Evolutionary conservation across 345 rosid species (phyloP), one percentile per base, ranked within the genome.

Genomic region (Raphanus raphanistrum): DNA sequence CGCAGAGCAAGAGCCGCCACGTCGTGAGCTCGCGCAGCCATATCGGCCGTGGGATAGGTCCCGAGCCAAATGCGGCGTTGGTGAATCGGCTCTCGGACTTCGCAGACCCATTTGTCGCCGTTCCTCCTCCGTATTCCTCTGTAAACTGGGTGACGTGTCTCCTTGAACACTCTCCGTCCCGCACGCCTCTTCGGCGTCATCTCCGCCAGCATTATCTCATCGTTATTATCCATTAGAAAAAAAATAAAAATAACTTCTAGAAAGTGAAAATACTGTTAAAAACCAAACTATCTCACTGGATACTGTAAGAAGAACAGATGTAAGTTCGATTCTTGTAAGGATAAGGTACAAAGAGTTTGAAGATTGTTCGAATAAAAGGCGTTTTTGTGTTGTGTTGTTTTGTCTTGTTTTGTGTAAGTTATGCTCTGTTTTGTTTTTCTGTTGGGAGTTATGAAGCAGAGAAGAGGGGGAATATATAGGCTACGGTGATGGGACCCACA

Each of bases 1-100:
- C 88, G 85, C 8, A 91, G 75, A 0, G 92, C 86, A 52, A 86
- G 60, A 6, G 87, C 97, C 0, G 97, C 97, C 0, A 91, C 93
- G 74, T 91, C 97, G 50, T 91, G 97, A 0, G 97, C 97, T 33
- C 90, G 78, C 0, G 93, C 97, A 0, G 97, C 97, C 97, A 89
- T 89, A 59, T 91, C 93, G 0, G 97, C 84, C 0, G 89, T 87
- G 0, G 93, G 90, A 60, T 89, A 91, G 2, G 97, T 91, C 0
- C 97, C 97, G 0, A 91, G 88, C 97, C 97, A 91, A 25, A 91
- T 84, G 2, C 96, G 87, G 0, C 90, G 72, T 60, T 87, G 84
- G 57, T 84, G 84, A 16, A 52, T 85, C 0, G 93, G 97, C 28
- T 87, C 89, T 1, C 97, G 82, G 32, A 91, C 32, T 61, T 91